Evolutionary conservation across 1,139 yeast genomes (phyloP).

Genomic region (Meyerozyma athensensis): DNA sequence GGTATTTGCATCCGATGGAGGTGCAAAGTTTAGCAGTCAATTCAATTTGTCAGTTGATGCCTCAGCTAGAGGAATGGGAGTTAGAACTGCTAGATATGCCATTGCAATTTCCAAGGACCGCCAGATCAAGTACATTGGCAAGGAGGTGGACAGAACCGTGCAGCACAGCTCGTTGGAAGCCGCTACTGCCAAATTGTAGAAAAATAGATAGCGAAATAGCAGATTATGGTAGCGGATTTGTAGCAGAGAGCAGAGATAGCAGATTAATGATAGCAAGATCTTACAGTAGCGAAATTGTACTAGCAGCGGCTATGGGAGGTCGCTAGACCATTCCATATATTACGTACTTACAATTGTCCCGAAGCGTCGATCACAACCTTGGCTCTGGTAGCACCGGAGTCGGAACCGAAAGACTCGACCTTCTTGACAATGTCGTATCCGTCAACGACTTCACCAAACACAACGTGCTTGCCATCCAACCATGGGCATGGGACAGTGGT

Average conservation of each 20-base stretch:
- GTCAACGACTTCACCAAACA: conserved; percentile 92
- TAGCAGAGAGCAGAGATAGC: neutral
- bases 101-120: conserved; percentile 12
- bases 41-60: conserved; percentile 21
- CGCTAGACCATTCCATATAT: neutral
- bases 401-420: conserved; percentile 82
- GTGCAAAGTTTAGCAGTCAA: conserved; percentile 19
- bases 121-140: conserved; percentile 12
- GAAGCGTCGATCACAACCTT: conserved; percentile 74
- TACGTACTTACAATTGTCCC: conserved; percentile 65
- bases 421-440: conserved; percentile 90
- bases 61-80: conserved; percentile 15
- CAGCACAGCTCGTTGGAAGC: conserved; percentile 13
- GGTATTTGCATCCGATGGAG: conserved; percentile 24
- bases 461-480: conserved; percentile 99
- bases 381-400: conserved; percentile 76
- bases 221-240: neutral
- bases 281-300: neutral
- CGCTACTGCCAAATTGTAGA: conserved; percentile 14
- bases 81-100: conserved; percentile 14
- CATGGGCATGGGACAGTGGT: conserved; percentile 95
- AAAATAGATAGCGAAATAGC: neutral
- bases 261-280: neutral
- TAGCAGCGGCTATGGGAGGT: neutral
- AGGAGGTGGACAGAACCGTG: conserved; percentile 13